phyloP scores from a whole-genome alignment of 2,329 filamentous ascomycete species.

The Colletotrichum liaoningense region DNA sequence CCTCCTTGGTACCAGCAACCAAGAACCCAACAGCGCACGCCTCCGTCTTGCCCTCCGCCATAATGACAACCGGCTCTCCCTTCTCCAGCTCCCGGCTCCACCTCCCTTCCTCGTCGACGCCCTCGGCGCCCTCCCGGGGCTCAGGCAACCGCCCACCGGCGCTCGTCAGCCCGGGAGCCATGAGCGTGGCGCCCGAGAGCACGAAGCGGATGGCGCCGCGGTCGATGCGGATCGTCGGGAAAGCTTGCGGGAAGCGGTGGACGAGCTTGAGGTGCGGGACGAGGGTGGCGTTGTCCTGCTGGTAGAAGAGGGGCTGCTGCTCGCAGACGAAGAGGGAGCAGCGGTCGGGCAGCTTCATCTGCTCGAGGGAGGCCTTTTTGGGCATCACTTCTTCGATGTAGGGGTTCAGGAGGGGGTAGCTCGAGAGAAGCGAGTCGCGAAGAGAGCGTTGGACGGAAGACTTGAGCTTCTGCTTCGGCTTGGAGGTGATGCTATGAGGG shows the following conservation, averaged over 20 bases:
- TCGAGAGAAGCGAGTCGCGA: slow-evolving; percentile 82
- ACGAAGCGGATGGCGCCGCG: slow-evolving; percentile 97
- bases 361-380: slow-evolving; percentile 91
- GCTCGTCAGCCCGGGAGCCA: slow-evolving; percentile 93
- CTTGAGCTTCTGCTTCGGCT: slow-evolving; percentile 95
- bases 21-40: slow-evolving; percentile 89
- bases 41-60: slow-evolving; percentile 93
- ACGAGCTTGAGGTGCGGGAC: slow-evolving; percentile 91
- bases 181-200: slow-evolving; percentile 90
- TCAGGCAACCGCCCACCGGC: slow-evolving; percentile 83
- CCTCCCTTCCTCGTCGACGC: slow-evolving; percentile 61
- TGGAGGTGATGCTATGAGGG: slow-evolving; percentile 73
- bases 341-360: slow-evolving; percentile 93
- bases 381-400: slow-evolving; percentile 95
- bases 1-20: slow-evolving; percentile 87
- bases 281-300: slow-evolving; percentile 80
- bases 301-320: slow-evolving; percentile 86
- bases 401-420: slow-evolving; percentile 86
- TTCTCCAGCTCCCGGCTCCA: slow-evolving; percentile 78
- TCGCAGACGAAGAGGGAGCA: slow-evolving; percentile 89
- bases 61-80: slow-evolving; percentile 87
- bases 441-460: slow-evolving; percentile 92
- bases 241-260: slow-evolving; percentile 87
- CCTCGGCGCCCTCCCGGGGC: slow-evolving; percentile 54
- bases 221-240: slow-evolving; percentile 90